Conservation (phyloP, 495 filamentous ascomycete genomes). For the Podospora comata region DNA sequence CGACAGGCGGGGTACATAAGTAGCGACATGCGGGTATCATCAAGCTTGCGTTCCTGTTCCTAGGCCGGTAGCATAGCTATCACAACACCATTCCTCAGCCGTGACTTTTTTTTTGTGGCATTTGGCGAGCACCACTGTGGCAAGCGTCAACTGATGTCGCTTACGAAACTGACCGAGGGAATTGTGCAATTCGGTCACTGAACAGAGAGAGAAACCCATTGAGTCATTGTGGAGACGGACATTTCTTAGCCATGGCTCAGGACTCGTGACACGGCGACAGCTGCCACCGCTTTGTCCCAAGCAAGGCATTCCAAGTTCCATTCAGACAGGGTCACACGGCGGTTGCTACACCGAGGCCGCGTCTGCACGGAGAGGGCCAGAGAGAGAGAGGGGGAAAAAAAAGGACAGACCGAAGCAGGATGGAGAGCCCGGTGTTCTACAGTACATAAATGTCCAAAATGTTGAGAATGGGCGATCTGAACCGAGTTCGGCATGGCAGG, state of each 20-base stretch:
- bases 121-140: background rate
- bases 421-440: background rate
- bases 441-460: background rate
- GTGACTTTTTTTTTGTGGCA: background rate
- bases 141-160: background rate
- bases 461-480: background rate
- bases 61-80: slow-evolving; percentile 1
- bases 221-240: slow-evolving; percentile 12
- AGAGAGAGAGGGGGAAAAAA: too few species aligned
- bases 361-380: background rate
- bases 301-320: background rate
- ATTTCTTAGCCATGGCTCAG: background rate
- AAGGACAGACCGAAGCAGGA: slow-evolving; percentile 1
- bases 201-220: slow-evolving; percentile 1
- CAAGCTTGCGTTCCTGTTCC: slow-evolving; percentile 1
- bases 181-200: background rate
- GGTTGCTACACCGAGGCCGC: slow-evolving; percentile 1
- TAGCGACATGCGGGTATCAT: slow-evolving; percentile 3
- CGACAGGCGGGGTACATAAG: slow-evolving; percentile 28
- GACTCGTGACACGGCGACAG: slow-evolving; percentile 9
- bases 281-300: slow-evolving; percentile 6
- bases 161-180: background rate
- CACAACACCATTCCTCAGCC: background rate
- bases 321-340: slow-evolving; percentile 8
- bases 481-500: slow-evolving; percentile 1